phyloP scores from a whole-genome alignment of 345 rosid species.

The Brassica juncea region DNA sequence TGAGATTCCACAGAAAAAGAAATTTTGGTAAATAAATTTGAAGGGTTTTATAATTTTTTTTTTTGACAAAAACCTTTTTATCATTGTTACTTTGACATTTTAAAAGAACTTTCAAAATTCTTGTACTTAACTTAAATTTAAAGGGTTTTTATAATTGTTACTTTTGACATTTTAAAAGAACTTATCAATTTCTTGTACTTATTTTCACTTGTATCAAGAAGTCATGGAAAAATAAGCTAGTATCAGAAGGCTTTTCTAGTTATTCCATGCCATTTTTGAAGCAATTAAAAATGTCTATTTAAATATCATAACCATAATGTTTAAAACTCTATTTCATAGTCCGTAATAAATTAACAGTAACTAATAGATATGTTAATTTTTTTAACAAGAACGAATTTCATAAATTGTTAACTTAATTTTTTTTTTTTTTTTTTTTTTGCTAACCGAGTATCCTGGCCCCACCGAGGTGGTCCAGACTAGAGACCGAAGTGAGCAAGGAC shows the following conservation, averaged over 20 bases:
- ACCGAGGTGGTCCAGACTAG: too few species aligned
- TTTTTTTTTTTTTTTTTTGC: not conserved
- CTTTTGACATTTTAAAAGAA: too few species aligned
- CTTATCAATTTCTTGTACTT: not conserved
- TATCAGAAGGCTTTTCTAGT: not conserved
- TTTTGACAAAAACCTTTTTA: too few species aligned
- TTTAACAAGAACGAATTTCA: not conserved
- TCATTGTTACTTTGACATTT: too few species aligned
- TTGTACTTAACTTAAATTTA: too few species aligned
- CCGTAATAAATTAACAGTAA: not conserved
- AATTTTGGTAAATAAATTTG: not conserved
- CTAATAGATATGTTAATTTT: too few species aligned
- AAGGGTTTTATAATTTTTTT: too few species aligned
- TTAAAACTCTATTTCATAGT: constrained; percentile 1
- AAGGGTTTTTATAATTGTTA: too few species aligned
- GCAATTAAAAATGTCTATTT: not conserved
- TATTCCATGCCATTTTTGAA: not conserved
- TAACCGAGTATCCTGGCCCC: too few species aligned
- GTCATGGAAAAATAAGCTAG: not conserved
- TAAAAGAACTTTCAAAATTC: not conserved
- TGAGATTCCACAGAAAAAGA: constrained; percentile 35
- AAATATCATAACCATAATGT: not conserved
- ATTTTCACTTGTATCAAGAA: not conserved
- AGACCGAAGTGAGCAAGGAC: too few species aligned
- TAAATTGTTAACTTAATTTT: not conserved